Base-by-base conservation (phyloP, 305 asterid species). In the Fraxinus latifolia region DNA sequence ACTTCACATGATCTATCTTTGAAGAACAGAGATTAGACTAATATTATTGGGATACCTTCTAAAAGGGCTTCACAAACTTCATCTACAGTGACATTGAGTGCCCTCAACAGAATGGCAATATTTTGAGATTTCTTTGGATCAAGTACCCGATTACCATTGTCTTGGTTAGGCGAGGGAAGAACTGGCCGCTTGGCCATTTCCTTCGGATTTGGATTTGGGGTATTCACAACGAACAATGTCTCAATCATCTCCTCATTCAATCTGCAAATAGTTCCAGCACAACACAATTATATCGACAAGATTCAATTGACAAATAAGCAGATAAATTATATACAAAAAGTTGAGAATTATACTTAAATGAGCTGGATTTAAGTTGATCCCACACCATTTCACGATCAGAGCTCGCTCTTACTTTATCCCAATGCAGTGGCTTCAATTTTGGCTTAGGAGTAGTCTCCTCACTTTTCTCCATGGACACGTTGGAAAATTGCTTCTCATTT, bases 351-450 rank as follows among this genome's bases (percentile, higher is more conserved):
- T 92, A 94, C 99, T 91, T 91, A 75, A 96, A 96, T 15, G 99
- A 90, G 92, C 98, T 92, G 85, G 91, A 91, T 87, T 93, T 92
- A 36, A 96, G 90, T 77, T 96, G 99, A 92, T 96, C 99, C 99
- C 98, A 96, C 84, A 96, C 98, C 97, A 93, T 96, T 88, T 92
- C 98, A 36, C 96, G 89, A 82, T 92, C 98, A 33, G 99, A 96
- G 76, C 94, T 94, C 58, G 97, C 99, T 83, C 95, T 87, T 76
- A 96, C 99, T 92, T 96, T 96, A 85, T 96, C 98, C 99, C 99
- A 96, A 62, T 96, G 99, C 92, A 96, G 83, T 17, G 96, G 93
- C 91, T 96, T 96, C 90, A 96, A 80, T 85, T 94, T 94, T 23
- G 96, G 97, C 84, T 94, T 96, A 4, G 91, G 87, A 36, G 90